These are phyloP conservation scores for Fusarium xylarioides DNA, from an alignment of 2,329 filamentous ascomycete genomes.

Conservation along the genomic window DNA sequence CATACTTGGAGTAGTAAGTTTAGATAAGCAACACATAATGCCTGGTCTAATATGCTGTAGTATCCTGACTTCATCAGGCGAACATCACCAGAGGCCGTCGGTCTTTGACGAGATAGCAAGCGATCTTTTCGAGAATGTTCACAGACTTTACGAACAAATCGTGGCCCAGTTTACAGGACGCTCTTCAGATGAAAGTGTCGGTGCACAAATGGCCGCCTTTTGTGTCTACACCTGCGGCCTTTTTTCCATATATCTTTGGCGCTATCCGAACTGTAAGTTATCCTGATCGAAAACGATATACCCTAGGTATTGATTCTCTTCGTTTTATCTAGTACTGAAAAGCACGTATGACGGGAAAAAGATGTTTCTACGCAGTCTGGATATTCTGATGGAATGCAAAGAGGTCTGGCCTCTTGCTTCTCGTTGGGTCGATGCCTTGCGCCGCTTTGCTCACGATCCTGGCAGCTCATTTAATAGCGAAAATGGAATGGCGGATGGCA, in stretches of 20 bases:
- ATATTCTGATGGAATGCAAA: constrained; percentile 58
- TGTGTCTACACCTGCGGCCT: constrained; percentile 65
- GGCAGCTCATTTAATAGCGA: constrained; percentile 53
- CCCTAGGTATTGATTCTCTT: constrained; percentile 9
- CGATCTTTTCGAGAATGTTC: constrained; percentile 61
- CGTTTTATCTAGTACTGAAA: constrained; percentile 54
- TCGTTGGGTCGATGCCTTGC: constrained; percentile 62
- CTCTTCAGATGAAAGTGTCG: constrained; percentile 58
- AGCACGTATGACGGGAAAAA: constrained; percentile 53
- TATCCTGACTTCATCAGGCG: constrained; percentile 54
- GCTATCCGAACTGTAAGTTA: constrained; percentile 58
- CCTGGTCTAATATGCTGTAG: constrained; percentile 42
- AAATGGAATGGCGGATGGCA: constrained; percentile 61
- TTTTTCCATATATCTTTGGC: constrained; percentile 61
- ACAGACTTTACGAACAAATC: constrained; percentile 59
- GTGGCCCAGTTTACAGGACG: constrained; percentile 60
- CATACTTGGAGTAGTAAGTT: constrained; percentile 61
- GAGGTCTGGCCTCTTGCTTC: constrained; percentile 62
- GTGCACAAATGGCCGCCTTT: constrained; percentile 64
- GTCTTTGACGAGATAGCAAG: constrained; percentile 57
- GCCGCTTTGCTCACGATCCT: constrained; percentile 57
- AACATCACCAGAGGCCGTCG: constrained; percentile 48
- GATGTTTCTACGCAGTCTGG: constrained; percentile 58
- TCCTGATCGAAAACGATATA: not conserved
- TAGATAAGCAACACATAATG: not conserved